Conservation (phyloP, 345 rosid species). For the Carallia pectinifolia region DNA sequence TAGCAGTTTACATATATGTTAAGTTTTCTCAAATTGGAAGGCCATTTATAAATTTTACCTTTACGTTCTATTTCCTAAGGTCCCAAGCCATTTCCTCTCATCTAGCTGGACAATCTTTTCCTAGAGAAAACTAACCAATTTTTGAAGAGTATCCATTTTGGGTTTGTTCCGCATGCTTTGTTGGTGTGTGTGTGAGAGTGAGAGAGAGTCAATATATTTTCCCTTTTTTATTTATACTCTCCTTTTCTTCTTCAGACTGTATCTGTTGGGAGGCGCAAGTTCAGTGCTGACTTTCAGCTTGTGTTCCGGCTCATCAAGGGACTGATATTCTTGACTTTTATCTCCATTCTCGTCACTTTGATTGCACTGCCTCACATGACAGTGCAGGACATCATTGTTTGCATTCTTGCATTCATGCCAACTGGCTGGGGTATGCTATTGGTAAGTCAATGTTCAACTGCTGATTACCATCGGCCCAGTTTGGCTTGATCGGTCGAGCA, state of each 20-base stretch:
- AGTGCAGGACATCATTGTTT: conserved; percentile 72
- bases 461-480: no score
- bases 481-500: no score
- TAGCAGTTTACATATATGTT: no score
- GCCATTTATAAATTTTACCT: no score
- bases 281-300: conserved; percentile 95
- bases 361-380: conserved; percentile 91
- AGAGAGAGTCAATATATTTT: background rate
- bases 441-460: conserved; percentile 40
- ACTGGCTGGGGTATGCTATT: conserved; percentile 99
- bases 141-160: no score
- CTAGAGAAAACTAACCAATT: no score
- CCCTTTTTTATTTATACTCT: background rate
- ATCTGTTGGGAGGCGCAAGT: conserved; percentile 88
- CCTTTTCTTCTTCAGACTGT: conserved; percentile 58
- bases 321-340: conserved; percentile 79
- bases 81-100: no score
- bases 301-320: conserved; percentile 95
- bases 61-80: no score
- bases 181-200: no score
- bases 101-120: no score
- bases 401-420: conserved; percentile 98
- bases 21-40: no score
- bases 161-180: no score
- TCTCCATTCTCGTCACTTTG: conserved; percentile 69